Base-by-base conservation (phyloP, 257 asterid species). In the Haberlea rhodopensis region DNA sequence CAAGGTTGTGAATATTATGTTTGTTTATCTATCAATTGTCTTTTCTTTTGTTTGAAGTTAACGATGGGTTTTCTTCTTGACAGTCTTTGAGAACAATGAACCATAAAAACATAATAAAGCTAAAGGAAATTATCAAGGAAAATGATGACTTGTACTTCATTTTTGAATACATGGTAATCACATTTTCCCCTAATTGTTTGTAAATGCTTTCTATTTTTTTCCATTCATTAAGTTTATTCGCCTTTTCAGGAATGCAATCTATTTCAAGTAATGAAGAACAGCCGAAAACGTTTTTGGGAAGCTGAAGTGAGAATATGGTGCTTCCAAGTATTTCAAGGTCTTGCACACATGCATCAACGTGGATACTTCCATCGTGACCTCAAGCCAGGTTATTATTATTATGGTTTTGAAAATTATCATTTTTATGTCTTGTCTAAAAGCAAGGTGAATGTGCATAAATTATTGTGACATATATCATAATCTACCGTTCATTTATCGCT, bases 281-380 rank as follows among this genome's bases (percentile, higher is more conserved):
- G 89, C 70, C 67, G 65, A 61, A 87, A 80, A 56, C 82, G 66
- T 43, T 88, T 91, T 75, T 73, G 95, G 22, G 98, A 85, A 78
- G 74, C 75, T 28, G 89, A 91, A 78, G 86, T 91, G 62, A 86
- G 85, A 70, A 86, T 83, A 55, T 91, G 95, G 95, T 86, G 95
- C 76, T 91, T 85, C 81, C 96, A 88, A 85, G 90, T 91, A 57
- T 88, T 91, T 75, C 98, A 91, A 74, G 98, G 95, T 72, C 95
- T 91, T 57, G 86, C 95, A 32, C 83, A 68, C 78, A 82, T 87
- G 73, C 96, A 91, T 74, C 95, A 82, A 61, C 79, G 82, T 18
- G 98, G 98, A 73, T 91, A 80, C 76, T 91, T 91, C 81, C 98
- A 91, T 73, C 95, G 98, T 16, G 98, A 88, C 80, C 98, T 91